phyloP scores from a whole-genome alignment of 2,329 filamentous ascomycete species.

The Ceratocystis variospora region DNA sequence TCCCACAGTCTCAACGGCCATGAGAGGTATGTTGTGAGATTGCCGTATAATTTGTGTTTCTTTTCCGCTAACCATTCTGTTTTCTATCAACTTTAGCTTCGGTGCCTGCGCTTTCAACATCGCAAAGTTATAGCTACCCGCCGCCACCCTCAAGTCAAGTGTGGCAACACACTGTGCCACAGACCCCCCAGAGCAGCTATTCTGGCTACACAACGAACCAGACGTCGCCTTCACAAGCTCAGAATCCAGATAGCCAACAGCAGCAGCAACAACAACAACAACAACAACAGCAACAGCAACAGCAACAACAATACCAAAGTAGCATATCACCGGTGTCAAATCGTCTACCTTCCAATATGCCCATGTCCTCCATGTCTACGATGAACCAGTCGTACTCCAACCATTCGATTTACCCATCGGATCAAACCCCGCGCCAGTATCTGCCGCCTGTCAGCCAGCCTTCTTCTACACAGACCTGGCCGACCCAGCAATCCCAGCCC shows the following conservation, averaged over 20 bases:
- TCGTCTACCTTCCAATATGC: constrained; percentile 44
- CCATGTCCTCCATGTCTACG: constrained; percentile 49
- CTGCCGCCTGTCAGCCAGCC: constrained; percentile 48
- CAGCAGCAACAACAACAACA: neutral
- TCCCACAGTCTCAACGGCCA: constrained; percentile 55
- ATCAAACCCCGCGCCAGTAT: constrained; percentile 52
- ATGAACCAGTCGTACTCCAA: constrained; percentile 46
- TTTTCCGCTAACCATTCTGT: constrained; percentile 34
- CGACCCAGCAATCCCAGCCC: constrained; percentile 48
- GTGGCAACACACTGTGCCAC: constrained; percentile 50
- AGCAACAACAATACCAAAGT: neutral
- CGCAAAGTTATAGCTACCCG: constrained; percentile 49
- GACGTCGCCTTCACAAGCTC: neutral
- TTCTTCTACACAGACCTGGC: constrained; percentile 38
- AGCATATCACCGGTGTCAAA: neutral
- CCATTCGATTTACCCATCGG: constrained; percentile 46
- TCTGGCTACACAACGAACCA: constrained; percentile 42
- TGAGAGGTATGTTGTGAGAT: constrained; percentile 44
- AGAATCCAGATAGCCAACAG: neutral
- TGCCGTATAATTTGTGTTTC: neutral
- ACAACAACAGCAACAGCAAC: neutral
- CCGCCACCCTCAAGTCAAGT: constrained; percentile 38
- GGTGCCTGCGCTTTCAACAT: constrained; percentile 33
- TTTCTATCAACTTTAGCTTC: constrained; percentile 45
- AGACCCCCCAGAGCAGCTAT: constrained; percentile 44